A percentile compares a stretch with the other conserved stretches of the same genome.
Conservation (phyloP, 2,329 filamentous ascomycete genomes). For the Fusarium penzigii region DNA sequence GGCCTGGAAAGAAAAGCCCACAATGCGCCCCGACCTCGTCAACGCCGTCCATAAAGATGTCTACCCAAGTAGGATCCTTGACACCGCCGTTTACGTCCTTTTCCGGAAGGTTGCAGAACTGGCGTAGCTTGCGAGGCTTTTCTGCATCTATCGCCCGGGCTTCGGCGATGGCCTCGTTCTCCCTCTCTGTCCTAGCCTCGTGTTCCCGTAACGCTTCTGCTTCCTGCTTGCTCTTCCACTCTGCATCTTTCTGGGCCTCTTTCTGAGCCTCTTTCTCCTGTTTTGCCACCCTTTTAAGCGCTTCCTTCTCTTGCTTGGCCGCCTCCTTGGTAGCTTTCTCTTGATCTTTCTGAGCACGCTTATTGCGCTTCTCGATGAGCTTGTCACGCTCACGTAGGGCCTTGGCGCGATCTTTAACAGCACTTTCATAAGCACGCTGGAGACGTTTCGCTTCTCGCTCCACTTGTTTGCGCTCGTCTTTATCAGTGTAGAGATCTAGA, state of each 20-base stretch:
- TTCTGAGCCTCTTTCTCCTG: slow-evolving; percentile 28
- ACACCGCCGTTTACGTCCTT: slow-evolving; percentile 49
- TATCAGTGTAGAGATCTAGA: slow-evolving; percentile 59
- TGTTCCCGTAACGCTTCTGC: slow-evolving; percentile 1
- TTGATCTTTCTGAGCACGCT: slow-evolving; percentile 42
- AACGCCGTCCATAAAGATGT: slow-evolving; percentile 77
- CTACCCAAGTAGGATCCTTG: slow-evolving; percentile 72
- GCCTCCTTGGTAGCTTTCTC: slow-evolving; percentile 32
- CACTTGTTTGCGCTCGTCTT: slow-evolving; percentile 65
- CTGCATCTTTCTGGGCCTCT: slow-evolving; percentile 4
- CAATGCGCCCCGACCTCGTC: slow-evolving; percentile 88
- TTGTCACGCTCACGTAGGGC: slow-evolving; percentile 64
- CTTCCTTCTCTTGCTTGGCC: slow-evolving; percentile 32
- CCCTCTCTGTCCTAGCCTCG: slow-evolving; percentile 1
- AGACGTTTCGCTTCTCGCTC: slow-evolving; percentile 66
- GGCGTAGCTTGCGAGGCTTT: slow-evolving; percentile 59
- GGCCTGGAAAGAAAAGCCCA: slow-evolving; percentile 72
- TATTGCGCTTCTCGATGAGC: slow-evolving; percentile 54
- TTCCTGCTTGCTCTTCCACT: slow-evolving; percentile 8
- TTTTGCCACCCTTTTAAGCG: slow-evolving; percentile 32
- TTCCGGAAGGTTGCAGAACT: slow-evolving; percentile 74
- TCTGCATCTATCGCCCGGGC: slow-evolving; percentile 15
- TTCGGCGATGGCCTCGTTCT: slow-evolving; percentile 7
- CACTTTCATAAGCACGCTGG: slow-evolving; percentile 65
- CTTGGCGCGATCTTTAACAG: slow-evolving; percentile 66